A percentile compares a stretch with the other conserved stretches of the same genome.
These are phyloP conservation scores for Dothistroma septosporum DNA, from an alignment of 2,329 filamentous ascomycete species.

Conservation along the genomic window DNA sequence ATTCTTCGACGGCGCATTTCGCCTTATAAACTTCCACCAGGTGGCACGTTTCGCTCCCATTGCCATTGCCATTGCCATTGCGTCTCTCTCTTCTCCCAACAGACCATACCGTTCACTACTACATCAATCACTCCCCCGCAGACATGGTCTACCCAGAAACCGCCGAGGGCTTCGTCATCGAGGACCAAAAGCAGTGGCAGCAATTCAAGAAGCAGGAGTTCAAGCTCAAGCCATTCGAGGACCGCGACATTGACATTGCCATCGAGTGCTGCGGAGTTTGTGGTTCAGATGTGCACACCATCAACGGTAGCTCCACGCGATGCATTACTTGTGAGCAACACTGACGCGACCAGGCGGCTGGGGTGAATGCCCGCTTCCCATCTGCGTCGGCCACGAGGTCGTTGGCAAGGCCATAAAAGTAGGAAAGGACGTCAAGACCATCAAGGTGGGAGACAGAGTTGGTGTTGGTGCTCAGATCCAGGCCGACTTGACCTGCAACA, in stretches of 20 bases:
- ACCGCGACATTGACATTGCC: conserved; percentile 83
- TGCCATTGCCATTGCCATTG: background rate
- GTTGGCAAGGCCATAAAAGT: conserved; percentile 49
- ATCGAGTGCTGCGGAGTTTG: conserved; percentile 71
- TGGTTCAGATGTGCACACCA: conserved; percentile 26
- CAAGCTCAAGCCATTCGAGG: conserved; percentile 78
- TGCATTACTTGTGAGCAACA: conserved; percentile 2
- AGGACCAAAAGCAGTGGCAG: conserved; percentile 58
- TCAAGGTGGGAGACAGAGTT: conserved; percentile 45
- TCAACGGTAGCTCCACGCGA: conserved; percentile 16
- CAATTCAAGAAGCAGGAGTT: conserved; percentile 58
- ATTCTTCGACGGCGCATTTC: conserved; percentile 1
- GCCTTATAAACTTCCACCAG: conserved; percentile 1
- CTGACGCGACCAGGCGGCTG: conserved; percentile 50
- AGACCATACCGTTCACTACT: conserved; percentile 5
- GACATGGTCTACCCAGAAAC: conserved; percentile 52
- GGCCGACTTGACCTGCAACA: conserved; percentile 46
- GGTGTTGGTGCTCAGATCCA: conserved; percentile 50
- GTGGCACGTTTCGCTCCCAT: background rate
- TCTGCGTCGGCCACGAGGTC: conserved; percentile 64
- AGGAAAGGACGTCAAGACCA: conserved; percentile 47
- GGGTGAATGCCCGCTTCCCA: conserved; percentile 59
- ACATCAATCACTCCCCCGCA: conserved; percentile 7
- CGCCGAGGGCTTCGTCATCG: conserved; percentile 47
- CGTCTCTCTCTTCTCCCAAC: conserved; percentile 5